phyloP scores from a whole-genome alignment of 345 rosid species.

The Pugionium dolabratum region DNA sequence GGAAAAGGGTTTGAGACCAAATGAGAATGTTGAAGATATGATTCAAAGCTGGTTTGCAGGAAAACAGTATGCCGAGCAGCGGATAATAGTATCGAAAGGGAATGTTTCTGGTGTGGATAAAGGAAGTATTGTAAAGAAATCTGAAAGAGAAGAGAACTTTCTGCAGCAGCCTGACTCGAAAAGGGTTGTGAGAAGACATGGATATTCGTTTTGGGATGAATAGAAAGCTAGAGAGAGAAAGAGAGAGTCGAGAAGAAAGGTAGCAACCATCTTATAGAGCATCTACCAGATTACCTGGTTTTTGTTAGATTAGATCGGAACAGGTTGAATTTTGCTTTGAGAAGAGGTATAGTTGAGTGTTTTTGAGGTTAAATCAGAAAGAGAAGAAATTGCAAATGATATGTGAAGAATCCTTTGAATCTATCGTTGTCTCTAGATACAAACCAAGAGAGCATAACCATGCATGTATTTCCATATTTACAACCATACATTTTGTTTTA shows the following conservation, averaged over 20 bases:
- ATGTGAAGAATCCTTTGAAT: slow-evolving; percentile 19
- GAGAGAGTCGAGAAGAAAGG: neutral
- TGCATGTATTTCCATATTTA: slow-evolving; percentile 32
- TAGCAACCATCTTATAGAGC: slow-evolving; percentile 5
- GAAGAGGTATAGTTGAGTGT: neutral
- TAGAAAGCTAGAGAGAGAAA: slow-evolving; percentile 27
- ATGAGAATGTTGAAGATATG: slow-evolving; percentile 67
- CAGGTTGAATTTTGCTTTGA: neutral
- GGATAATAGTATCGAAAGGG: slow-evolving; percentile 33
- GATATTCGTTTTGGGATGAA: slow-evolving; percentile 65
- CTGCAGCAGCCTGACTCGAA: slow-evolving; percentile 63
- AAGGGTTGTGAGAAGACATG: slow-evolving; percentile 64
- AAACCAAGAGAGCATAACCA: slow-evolving; percentile 19
- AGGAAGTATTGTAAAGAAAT: slow-evolving; percentile 37
- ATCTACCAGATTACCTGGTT: neutral
- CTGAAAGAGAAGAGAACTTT: slow-evolving; percentile 46
- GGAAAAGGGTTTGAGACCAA: slow-evolving; percentile 61
- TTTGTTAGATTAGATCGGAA: neutral
- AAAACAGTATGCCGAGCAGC: slow-evolving; percentile 51
- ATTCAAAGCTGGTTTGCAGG: slow-evolving; percentile 67
- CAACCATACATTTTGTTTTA: slow-evolving; percentile 26
- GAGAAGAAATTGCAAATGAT: slow-evolving; percentile 5
- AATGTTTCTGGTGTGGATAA: slow-evolving; percentile 32
- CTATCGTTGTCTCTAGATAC: slow-evolving; percentile 33
- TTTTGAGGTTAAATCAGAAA: neutral